Conservation (phyloP, 2,329 filamentous ascomycete species). For the Phialophora chinensis region DNA sequence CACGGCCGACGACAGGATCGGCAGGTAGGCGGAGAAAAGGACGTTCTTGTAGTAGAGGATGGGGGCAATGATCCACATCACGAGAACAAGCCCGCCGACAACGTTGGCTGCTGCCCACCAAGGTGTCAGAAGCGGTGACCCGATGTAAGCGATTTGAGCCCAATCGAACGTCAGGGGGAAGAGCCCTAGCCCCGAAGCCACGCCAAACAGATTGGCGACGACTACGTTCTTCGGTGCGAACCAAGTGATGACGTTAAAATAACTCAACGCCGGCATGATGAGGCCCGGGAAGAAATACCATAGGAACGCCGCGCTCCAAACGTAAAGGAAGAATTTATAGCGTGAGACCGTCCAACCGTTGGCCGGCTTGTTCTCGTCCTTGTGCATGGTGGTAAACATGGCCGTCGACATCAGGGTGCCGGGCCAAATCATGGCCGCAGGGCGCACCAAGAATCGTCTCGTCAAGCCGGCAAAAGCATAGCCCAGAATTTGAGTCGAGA, state of each 20-base stretch:
- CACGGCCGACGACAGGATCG: slow-evolving; percentile 80
- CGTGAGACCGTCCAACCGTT: slow-evolving; percentile 83
- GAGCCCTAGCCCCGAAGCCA: slow-evolving; percentile 80
- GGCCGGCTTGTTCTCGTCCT: slow-evolving; percentile 79
- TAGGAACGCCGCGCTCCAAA: slow-evolving; percentile 72
- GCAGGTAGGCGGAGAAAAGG: slow-evolving; percentile 83
- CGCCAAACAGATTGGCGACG: slow-evolving; percentile 82
- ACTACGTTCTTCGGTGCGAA: slow-evolving; percentile 86
- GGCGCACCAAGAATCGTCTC: slow-evolving; percentile 79
- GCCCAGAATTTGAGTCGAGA: slow-evolving; percentile 85
- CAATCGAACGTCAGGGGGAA: slow-evolving; percentile 90
- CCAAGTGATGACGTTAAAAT: slow-evolving; percentile 89
- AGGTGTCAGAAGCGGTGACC: slow-evolving; percentile 79
- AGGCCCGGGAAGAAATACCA: slow-evolving; percentile 88
- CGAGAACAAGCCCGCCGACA: slow-evolving; percentile 75
- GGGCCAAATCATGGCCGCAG: slow-evolving; percentile 91
- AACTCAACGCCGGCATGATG: slow-evolving; percentile 81
- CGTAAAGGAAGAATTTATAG: slow-evolving; percentile 81
- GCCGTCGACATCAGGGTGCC: slow-evolving; percentile 85
- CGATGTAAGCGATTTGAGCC: slow-evolving; percentile 87
- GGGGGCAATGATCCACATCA: slow-evolving; percentile 85
- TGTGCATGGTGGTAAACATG: slow-evolving; percentile 87
- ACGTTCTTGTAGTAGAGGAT: slow-evolving; percentile 81
- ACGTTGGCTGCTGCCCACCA: slow-evolving; percentile 90
- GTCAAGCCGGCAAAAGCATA: slow-evolving; percentile 86